These are phyloP conservation scores for Lachancea quebecensis DNA, from an alignment of 805 yeast species.

Conservation along the genomic window DNA sequence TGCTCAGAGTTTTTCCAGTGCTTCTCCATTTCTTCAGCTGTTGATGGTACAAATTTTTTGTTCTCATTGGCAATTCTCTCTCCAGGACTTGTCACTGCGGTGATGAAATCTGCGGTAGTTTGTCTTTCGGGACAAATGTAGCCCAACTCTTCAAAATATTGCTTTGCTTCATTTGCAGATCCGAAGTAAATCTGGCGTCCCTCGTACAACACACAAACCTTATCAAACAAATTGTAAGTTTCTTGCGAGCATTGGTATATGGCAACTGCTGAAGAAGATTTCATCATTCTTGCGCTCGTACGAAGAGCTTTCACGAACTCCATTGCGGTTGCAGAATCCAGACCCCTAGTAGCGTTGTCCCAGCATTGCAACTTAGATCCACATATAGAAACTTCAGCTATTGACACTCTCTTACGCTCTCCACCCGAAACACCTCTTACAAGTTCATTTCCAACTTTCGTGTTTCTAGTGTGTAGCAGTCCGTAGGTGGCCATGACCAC, in stretches of 20 bases:
- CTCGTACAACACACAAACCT: conserved; percentile 51
- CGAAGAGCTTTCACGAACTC: conserved; percentile 65
- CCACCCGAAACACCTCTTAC: conserved; percentile 79
- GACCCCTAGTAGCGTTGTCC: conserved; percentile 83
- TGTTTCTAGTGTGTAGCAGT: conserved; percentile 49
- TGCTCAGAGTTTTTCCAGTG: conserved; percentile 50
- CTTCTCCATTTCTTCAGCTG: conserved; percentile 54
- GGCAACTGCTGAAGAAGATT: conserved; percentile 56
- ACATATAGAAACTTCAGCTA: conserved; percentile 67
- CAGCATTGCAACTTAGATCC: conserved; percentile 61
- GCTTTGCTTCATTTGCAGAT: conserved; percentile 45
- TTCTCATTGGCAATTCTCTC: conserved; percentile 39
- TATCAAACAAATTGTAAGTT: conserved; percentile 57
- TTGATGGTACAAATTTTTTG: conserved; percentile 46
- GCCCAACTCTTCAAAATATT: conserved; percentile 59
- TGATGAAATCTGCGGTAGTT: conserved; percentile 64
- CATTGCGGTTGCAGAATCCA: conserved; percentile 77
- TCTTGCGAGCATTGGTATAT: conserved; percentile 65
- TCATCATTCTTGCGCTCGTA: conserved; percentile 47
- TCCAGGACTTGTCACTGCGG: conserved; percentile 60
- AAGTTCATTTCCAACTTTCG: conserved; percentile 57
- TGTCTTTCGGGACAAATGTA: conserved; percentile 57
- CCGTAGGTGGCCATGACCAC: conserved; percentile 54
- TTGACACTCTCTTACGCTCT: conserved; percentile 77
- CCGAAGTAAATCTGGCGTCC: conserved; percentile 65